Percentiles rank a stretch among this genome's conserved stretches.
Evolutionary conservation across 2,329 filamentous ascomycete species (phyloP).

Genomic region (Chlorencoelia australis): DNA sequence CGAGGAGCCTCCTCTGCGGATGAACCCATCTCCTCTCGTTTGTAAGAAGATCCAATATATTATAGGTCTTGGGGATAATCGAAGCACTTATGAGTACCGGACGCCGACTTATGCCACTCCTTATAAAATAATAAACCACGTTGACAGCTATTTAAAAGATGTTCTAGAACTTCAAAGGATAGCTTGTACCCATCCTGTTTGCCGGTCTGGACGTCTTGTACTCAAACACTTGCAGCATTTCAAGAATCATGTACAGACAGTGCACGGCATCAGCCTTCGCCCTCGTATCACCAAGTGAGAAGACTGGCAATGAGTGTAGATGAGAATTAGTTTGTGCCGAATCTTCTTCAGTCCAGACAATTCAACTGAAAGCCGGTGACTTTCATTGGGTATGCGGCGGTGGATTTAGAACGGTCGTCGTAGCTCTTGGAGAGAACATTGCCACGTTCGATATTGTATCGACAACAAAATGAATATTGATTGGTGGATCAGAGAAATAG

Average conservation of each 20-base stretch:
- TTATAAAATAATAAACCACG: not conserved
- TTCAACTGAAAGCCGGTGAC: slow-evolving; percentile 21
- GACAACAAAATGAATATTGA: not conserved
- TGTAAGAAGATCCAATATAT: slow-evolving; percentile 3
- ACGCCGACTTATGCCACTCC: not conserved
- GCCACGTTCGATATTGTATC: slow-evolving; percentile 17
- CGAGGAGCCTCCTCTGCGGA: not conserved
- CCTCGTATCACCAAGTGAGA: too few species aligned
- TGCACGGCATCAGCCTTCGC: slow-evolving; percentile 14
- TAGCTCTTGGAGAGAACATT: not conserved
- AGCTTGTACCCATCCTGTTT: slow-evolving; percentile 9
- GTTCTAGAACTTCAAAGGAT: slow-evolving; percentile 2
- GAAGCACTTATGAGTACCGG: not conserved
- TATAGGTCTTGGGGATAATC: not conserved
- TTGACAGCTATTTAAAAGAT: not conserved
- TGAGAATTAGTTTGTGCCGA: too few species aligned
- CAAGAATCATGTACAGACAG: slow-evolving; percentile 15
- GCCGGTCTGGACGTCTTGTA: slow-evolving; percentile 11
- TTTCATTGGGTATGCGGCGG: not conserved
- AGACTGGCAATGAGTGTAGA: too few species aligned
- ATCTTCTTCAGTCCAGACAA: slow-evolving; percentile 16
- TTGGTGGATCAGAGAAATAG: not conserved
- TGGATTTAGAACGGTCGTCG: not conserved
- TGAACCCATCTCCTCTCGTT: not conserved
- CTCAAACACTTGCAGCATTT: slow-evolving; percentile 20